These are phyloP conservation scores for Chenopodium berlandieri DNA, from an alignment of 148 eudicot genomes.

Conservation along the genomic window DNA sequence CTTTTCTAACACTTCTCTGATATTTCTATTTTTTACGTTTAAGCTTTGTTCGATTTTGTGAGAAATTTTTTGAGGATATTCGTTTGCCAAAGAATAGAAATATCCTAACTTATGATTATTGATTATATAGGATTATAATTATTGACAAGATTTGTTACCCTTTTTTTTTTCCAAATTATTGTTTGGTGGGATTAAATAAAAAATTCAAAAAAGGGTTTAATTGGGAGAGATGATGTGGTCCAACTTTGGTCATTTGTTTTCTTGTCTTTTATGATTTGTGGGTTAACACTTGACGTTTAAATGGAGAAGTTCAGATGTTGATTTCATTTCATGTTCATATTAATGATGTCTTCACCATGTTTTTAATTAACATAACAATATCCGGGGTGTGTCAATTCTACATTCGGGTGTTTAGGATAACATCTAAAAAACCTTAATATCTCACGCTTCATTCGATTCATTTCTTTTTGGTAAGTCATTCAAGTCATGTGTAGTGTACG, in stretches of 20 bases:
- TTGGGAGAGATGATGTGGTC: neutral
- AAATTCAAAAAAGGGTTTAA: neutral
- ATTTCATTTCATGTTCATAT: neutral
- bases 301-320: neutral
- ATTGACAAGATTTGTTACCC: neutral
- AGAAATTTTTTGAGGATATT: slow-evolving; percentile 3
- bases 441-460: no score
- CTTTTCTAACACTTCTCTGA: slow-evolving; percentile 28
- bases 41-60: neutral
- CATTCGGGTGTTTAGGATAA: no score
- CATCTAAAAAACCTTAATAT: no score
- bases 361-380: no score
- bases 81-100: neutral
- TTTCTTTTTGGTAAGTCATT: no score
- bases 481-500: no score
- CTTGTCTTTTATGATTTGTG: neutral
- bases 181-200: neutral
- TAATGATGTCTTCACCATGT: neutral
- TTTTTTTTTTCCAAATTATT: neutral
- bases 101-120: neutral
- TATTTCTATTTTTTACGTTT: slow-evolving; percentile 7
- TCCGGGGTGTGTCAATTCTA: no score
- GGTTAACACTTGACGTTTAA: neutral
- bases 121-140: neutral
- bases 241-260: neutral